Base-by-base conservation (phyloP, 331 rosid genomes). In the Malus hybrid region DNA sequence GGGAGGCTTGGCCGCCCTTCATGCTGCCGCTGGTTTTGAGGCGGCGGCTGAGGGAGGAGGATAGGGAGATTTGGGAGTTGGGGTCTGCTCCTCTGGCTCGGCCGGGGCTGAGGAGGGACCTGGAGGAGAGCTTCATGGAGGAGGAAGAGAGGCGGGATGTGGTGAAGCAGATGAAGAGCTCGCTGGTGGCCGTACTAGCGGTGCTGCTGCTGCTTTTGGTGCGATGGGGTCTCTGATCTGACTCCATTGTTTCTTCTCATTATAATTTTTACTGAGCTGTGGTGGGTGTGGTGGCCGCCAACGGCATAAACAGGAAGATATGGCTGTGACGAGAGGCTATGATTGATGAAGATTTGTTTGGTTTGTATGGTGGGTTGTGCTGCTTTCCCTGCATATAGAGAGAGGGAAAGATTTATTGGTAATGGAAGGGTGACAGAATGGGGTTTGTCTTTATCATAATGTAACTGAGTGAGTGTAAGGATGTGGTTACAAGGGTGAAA, bases 41-140 rank as follows among this genome's bases (percentile, higher is more conserved):
- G 15, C 91, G 85, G 69, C 96, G 86, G 76, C 96, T 94, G 22
- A 94, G 82, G 42, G 99, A 94, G 56, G 95, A 65, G 9, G 97
- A 90, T 24, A 94, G 87, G 10, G 97, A 88, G 80, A 91, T 81
- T 81, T 93, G 98, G 27, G 96, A 84, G 2, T 59, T 14, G 15
- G 86, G 83, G 48, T 91, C 98, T 39, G 12, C 13, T 9, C 46
- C 46, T 78, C 96, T 80, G 13, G 81, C 70, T 4, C 93, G 87
- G 81, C 88, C 87, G 14, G 97, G 99, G 65, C 93, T 92, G 60
- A 90, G 96, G 74, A 90, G 76, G 27, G 95, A 90, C 75, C 88
- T 91, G 63, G 97, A 93, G 29, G 98, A 86, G 79, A 94, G 86
- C 89, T 91, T 93, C 96, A 91, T 94, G 60, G 96, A 86, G n/a